Percentiles rank a stretch among this genome's conserved stretches.
These are phyloP conservation scores for Colletotrichum sp. DNA, from an alignment of 2,329 filamentous ascomycete species.

Conservation along the genomic window DNA sequence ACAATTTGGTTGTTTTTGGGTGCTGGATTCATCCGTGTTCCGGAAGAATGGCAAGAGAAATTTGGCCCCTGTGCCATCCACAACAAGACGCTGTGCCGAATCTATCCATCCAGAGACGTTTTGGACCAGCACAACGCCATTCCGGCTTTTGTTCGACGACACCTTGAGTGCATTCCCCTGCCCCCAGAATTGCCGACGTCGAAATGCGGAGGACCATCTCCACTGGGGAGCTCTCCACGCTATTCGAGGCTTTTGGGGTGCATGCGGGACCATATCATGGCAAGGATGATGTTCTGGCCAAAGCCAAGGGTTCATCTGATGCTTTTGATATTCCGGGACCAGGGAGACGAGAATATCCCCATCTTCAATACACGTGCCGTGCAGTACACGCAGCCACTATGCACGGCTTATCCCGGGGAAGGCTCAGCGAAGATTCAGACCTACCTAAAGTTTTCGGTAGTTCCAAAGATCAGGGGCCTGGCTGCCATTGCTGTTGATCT, in stretches of 20 bases:
- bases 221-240: neutral
- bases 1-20: neutral
- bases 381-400: accelerated
- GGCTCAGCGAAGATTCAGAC: neutral
- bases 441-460: neutral
- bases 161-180: neutral
- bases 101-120: neutral
- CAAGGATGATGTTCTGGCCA: neutral
- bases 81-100: neutral
- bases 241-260: neutral
- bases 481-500: neutral
- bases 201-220: neutral
- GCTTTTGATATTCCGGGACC: neutral
- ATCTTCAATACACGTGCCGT: neutral
- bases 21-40: neutral
- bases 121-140: neutral
- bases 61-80: neutral
- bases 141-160: neutral
- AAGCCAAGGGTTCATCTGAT: neutral
- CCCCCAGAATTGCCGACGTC: neutral
- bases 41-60: neutral
- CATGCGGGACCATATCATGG: neutral
- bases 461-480: neutral
- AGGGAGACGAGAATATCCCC: neutral
- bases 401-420: accelerated